Percentiles rank a stretch among this genome's conserved stretches.
Evolutionary conservation across 495 filamentous ascomycete species (phyloP).

Genomic region (Thozetella sp.): DNA sequence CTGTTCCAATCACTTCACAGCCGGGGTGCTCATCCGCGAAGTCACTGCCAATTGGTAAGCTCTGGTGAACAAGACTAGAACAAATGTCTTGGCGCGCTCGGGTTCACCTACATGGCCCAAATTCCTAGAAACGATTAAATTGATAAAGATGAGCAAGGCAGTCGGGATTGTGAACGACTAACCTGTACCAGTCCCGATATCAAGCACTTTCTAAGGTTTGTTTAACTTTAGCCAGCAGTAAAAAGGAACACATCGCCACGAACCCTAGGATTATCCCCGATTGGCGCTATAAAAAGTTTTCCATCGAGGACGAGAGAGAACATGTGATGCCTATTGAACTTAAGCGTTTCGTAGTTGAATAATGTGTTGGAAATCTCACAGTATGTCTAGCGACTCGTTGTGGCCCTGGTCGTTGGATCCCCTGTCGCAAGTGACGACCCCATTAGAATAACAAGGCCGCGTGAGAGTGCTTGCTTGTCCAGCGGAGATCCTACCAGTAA

Average conservation of each 20-base stretch:
- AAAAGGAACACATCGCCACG: conserved; percentile 7
- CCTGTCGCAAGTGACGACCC: conserved; percentile 14
- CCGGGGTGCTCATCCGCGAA: conserved; percentile 49
- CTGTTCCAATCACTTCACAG: conserved; percentile 64
- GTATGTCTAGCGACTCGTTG: conserved; percentile 40
- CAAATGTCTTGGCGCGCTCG: neutral
- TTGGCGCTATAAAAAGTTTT: conserved; percentile 57
- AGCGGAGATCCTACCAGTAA: conserved; percentile 23
- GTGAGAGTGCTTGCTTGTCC: neutral
- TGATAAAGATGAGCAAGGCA: neutral
- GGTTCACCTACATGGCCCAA: conserved; percentile 45
- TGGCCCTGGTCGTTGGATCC: conserved; percentile 38
- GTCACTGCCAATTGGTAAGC: conserved; percentile 22
- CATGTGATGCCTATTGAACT: conserved; percentile 28
- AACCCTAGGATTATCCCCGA: conserved; percentile 32
- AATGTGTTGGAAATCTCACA: conserved; percentile 16
- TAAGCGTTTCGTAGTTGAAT: neutral
- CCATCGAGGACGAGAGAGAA: conserved; percentile 49
- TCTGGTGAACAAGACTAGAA: neutral
- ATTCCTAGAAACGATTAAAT: conserved; percentile 19
- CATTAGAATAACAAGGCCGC: neutral
- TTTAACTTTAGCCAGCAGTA: conserved; percentile 23
- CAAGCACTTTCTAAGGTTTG: conserved; percentile 55
- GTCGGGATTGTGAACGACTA: neutral
- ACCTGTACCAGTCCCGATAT: conserved; percentile 65